Evolutionary conservation across 2,329 filamentous ascomycete species (phyloP), one percentile per base, ranked within the genome.

Genomic region (Dactylellina drechsleri): DNA sequence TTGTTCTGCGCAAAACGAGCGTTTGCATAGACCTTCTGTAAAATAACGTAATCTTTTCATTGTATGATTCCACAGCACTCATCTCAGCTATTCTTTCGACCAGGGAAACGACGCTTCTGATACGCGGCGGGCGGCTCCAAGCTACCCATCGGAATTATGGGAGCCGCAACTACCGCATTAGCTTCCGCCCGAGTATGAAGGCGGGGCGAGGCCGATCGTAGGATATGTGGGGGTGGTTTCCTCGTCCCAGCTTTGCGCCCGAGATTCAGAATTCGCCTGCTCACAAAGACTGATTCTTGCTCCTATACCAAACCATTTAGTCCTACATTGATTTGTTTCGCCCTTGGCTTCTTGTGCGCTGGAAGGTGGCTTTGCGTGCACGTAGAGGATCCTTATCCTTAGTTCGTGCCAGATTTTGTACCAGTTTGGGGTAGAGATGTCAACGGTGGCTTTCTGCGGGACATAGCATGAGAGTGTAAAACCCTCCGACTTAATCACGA

Each of bases 331-430:
- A 3, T 28, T 15, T 10, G 13, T 8, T 4, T 62, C 58, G 20
- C 52, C 40, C n/a, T 18, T 16, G 7, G 2, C 6, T 8, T 16
- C 20, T 16, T 12, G 26, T 15, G 50, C 43, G 7, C 12, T 2
- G 4, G 45, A 15, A 2, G 20, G 13, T 18, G 13, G 12, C 16
- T 62, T 62, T 3, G 28, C 16, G 26, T 62, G 52, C 16, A 31
- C 47, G 18, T 31, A 62, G 4, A 62, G 43, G 23, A 62, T 28
- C 15, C 47, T 62, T 4, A 62, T 62, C 15, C 43, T 62, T 4
- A 62, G 2, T 23, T 50, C 58, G 20, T 62, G 58, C 58, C 58
- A 62, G 28, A 62, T 49, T 52, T 36, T 50, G 58, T 36, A 62
- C 20, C 45, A 43, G 12, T 62, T 50, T 8, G 15, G 43, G 10